Evolutionary conservation across 371 early-diverging fungal species (phyloP).

Genomic region (Cokeromyces recurvatus): DNA sequence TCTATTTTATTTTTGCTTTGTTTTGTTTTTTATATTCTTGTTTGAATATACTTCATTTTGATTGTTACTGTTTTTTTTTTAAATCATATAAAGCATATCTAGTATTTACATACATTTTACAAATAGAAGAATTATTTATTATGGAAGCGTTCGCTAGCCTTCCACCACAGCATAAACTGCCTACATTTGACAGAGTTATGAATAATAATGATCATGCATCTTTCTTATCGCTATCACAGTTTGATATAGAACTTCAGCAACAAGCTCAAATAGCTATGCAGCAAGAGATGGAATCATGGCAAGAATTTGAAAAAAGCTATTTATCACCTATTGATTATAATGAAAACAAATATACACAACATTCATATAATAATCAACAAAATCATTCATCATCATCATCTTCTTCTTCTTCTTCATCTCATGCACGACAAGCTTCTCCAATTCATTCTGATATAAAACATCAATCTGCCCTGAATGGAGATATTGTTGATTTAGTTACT

Average conservation of each 20-base stretch:
- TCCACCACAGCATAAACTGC: too few relatives aligned
- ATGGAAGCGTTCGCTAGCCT: too few relatives aligned
- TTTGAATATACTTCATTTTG: too few relatives aligned
- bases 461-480: background rate
- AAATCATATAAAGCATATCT: too few relatives aligned
- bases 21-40: too few relatives aligned
- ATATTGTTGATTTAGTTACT: background rate
- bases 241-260: constrained; percentile 36
- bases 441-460: background rate
- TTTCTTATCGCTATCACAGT: constrained; percentile 26
- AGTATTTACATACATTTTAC: too few relatives aligned
- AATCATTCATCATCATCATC: background rate
- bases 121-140: too few relatives aligned
- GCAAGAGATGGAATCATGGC: constrained; percentile 28
- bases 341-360: background rate
- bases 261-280: constrained; percentile 37
- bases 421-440: background rate
- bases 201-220: too few relatives aligned
- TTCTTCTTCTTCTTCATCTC: too few relatives aligned
- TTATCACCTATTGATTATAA: constrained; percentile 14
- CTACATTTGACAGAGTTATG: too few relatives aligned
- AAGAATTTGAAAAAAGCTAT: constrained; percentile 37
- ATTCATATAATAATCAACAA: background rate
- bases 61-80: too few relatives aligned
- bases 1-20: too few relatives aligned